A percentile compares a stretch with the other conserved stretches of the same genome.
phyloP scores from a whole-genome alignment of 1,284 basidiomycete genomes.

The Porodaedalea pini region DNA sequence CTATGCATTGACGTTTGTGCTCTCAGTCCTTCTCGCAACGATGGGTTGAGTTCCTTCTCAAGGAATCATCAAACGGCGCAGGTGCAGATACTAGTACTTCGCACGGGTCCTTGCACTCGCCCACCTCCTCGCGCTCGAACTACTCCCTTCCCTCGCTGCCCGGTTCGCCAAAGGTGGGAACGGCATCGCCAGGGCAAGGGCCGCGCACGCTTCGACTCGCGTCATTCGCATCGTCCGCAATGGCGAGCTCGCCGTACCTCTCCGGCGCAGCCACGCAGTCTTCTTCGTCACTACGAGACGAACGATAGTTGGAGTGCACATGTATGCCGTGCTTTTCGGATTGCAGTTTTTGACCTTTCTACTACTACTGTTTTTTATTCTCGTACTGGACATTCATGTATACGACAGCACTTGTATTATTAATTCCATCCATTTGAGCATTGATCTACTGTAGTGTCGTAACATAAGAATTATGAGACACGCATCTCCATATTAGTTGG shows the following conservation, averaged over 20 bases:
- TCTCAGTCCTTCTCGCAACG: constrained; percentile 88
- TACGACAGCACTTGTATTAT: constrained; percentile 10
- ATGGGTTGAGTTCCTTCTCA: constrained; percentile 94
- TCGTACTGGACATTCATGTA: not conserved
- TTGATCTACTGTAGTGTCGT: too few relatives aligned
- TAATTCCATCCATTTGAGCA: constrained; percentile 2
- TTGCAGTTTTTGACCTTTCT: not conserved
- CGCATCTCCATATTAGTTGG: too few relatives aligned
- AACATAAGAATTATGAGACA: too few relatives aligned
- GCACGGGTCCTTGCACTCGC: constrained; percentile 33
- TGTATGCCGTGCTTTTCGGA: not conserved
- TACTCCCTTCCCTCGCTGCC: constrained; percentile 53
- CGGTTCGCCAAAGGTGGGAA: constrained; percentile 27
- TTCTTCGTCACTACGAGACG: not conserved
- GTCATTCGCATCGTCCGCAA: constrained; percentile 48
- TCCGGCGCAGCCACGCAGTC: not conserved
- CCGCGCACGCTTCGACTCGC: constrained; percentile 42
- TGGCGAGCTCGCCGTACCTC: constrained; percentile 43
- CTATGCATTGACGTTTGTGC: not conserved
- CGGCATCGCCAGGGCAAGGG: constrained; percentile 27
- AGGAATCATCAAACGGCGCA: constrained; percentile 70
- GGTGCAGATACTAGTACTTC: not conserved
- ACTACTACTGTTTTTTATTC: not conserved
- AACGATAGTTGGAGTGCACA: not conserved
- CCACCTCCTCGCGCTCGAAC: constrained; percentile 34